A percentile compares a stretch with the other conserved stretches of the same genome.
phyloP scores from a whole-genome alignment of 805 yeast genomes.

The Teunomyces atbi region DNA sequence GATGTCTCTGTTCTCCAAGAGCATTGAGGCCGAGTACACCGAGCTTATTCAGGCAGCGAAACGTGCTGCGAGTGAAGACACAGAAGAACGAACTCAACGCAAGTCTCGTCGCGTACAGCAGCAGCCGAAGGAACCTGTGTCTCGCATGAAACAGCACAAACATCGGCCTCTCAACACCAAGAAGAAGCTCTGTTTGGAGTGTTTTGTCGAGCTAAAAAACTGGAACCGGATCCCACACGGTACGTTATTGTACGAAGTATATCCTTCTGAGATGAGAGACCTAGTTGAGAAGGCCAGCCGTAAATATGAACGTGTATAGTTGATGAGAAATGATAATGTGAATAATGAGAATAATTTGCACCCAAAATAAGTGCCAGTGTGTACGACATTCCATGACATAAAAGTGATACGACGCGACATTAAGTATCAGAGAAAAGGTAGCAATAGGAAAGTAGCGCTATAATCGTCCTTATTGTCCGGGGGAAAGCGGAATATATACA shows the following conservation, averaged over 20 bases:
- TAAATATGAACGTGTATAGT: constrained; percentile 6
- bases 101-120: constrained; percentile 14
- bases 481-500: too few species aligned
- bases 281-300: constrained; percentile 18
- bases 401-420: background rate
- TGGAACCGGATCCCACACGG: constrained; percentile 18
- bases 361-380: too few species aligned
- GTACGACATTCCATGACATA: background rate
- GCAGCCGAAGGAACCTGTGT: constrained; percentile 11
- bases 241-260: constrained; percentile 21
- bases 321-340: background rate
- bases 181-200: constrained; percentile 24
- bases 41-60: constrained; percentile 17
- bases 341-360: background rate
- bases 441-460: too few species aligned
- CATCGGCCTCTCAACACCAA: constrained; percentile 15
- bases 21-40: constrained; percentile 19
- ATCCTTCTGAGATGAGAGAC: constrained; percentile 20
- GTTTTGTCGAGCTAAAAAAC: constrained; percentile 15
- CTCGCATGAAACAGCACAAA: constrained; percentile 4
- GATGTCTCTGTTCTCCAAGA: constrained; percentile 4
- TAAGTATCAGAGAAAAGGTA: too few species aligned
- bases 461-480: too few species aligned
- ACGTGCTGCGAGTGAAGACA: constrained; percentile 10
- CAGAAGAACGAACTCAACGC: constrained; percentile 6